Conservation (phyloP, 129 eudicot genomes). For the Logfia minima region DNA sequence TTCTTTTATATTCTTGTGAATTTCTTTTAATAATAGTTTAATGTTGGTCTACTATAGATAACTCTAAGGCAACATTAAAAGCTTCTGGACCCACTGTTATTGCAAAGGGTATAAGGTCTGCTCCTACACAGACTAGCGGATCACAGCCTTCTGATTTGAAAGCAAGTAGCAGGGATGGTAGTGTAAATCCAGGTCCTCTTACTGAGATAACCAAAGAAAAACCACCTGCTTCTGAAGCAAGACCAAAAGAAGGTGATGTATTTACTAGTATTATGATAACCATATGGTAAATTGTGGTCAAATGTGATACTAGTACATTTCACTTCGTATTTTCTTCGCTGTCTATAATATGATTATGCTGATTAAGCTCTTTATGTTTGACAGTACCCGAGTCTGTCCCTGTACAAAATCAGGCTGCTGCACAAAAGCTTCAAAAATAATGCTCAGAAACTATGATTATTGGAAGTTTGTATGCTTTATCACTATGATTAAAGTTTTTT, state of each 20-base stretch:
- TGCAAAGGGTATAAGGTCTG: conserved; percentile 36
- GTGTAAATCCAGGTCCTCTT: conserved; percentile 30
- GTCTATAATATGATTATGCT: neutral
- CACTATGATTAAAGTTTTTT: neutral
- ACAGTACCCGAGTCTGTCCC: conserved; percentile 63
- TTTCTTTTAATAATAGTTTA: conserved; percentile 5
- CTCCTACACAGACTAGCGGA: conserved; percentile 27
- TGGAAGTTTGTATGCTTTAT: neutral
- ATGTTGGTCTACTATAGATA: conserved; percentile 34
- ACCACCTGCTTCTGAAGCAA: conserved; percentile 38
- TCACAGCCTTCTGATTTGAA: conserved; percentile 25
- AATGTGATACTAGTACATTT: neutral
- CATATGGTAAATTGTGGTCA: neutral
- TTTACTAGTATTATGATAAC: neutral
- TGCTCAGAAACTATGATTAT: neutral
- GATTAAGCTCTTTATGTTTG: conserved; percentile 17
- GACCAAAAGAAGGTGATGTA: conserved; percentile 77
- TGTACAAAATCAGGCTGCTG: conserved; percentile 90
- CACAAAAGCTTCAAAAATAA: conserved; percentile 57
- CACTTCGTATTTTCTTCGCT: conserved; percentile 1
- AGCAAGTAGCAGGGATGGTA: conserved; percentile 27
- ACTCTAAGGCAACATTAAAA: conserved; percentile 34
- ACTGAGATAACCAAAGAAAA: neutral
- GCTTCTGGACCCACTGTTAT: conserved; percentile 26
- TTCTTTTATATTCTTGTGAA: conserved; percentile 8